Evolutionary conservation across 495 filamentous ascomycete genomes (phyloP), one percentile per base, ranked within the genome.

Genomic region (Extremus antarcticus): DNA sequence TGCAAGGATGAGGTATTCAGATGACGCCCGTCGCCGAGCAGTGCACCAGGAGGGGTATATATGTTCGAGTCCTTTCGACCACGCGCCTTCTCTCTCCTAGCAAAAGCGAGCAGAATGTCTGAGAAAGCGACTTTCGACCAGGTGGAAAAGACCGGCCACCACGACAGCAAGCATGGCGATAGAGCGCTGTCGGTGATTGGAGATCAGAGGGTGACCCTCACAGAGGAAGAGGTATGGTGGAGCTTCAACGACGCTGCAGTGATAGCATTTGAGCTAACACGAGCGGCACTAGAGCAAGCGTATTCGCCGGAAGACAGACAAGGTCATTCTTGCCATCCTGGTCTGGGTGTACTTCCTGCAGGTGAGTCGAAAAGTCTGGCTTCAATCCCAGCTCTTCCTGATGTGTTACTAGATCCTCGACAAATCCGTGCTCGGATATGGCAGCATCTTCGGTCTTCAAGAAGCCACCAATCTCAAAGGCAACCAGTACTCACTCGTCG

Each of bases 341-440:
- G 68, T 77, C 20, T 84, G 81, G 82, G 79, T 83, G 10, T 84
- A 84, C 58, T 83, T 85, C 57, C 61, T 77, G 15, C 73, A 76
- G 65, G 70, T 73, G 45, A 9, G 50, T 47, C 51, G 11, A 19
- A 13, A 48, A 19, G 17, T 2, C 43, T 45, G 25, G 25, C 47
- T 10, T 20, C 16, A n/a, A 3, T 24, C 4, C 40, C 10, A 13
- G 22, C 7, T 35, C 43, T 2, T 25, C 23, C 45, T 25, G 41
- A 19, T n/a, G 25, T 7, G 11, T 23, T 48, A 3, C 50, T 40
- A 81, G 65, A 83, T 84, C 50, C 71, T 85, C 3, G 81, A 86
- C 70, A 86, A 84, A 64, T 68, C 76, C 0, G 77, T 82, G 2
- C 74, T 85, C 0, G 81, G 80, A 22, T 81, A 81, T 59, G 79